Base-by-base conservation (phyloP, 768 basidiomycete species). In the Sistotremastrum niveocremeum region DNA sequence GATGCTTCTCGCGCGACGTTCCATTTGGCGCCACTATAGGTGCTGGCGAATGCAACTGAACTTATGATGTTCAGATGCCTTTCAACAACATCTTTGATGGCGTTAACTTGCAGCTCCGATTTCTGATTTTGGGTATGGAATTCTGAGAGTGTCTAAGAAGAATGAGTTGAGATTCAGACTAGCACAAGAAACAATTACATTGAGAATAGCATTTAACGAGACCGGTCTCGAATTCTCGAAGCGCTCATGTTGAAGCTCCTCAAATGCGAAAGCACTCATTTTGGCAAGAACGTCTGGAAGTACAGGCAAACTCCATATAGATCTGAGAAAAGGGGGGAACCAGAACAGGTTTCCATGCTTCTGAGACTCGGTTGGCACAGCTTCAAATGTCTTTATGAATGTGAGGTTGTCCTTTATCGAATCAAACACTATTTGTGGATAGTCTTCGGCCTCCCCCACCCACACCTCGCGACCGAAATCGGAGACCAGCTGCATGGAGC, bases 241-340 rank as follows among this genome's bases (percentile, higher is more conserved):
- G 3, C 84, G 72, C 47, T 79, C 75, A 52, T 89, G 85, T 56
- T 91, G 89, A 12, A 85, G 61, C 51, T 86, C 80, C 56, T 84
- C 85, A 58, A 81, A 84, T 44, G 90, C 69, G 49, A 86, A 81
- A 50, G 79, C 76, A 9, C 77, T 64, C 35, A 83, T 69, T 57
- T 77, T 81, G 6, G 81, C 81, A 33, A 93, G 64, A n/a, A 83
- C 68, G 44, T 81, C 78, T n/a, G 65, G 67, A 58, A 73, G 51
- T 42, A 49, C 49, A 30, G 64, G 54, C 37, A 65, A 63, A 11
- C 70, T 60, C 52, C 68, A 67, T 41, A 82, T 56, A n/a, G 79
- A 76, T 43, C 66, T 61, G 41, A 89, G 61, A 56, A 76, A 77
- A 3, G 50, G 43, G 4, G 48, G 44, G 1, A 44, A 39, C 29